Conservation (phyloP, 176 grass and related monocot species). For the Aechmea fasciata region DNA sequence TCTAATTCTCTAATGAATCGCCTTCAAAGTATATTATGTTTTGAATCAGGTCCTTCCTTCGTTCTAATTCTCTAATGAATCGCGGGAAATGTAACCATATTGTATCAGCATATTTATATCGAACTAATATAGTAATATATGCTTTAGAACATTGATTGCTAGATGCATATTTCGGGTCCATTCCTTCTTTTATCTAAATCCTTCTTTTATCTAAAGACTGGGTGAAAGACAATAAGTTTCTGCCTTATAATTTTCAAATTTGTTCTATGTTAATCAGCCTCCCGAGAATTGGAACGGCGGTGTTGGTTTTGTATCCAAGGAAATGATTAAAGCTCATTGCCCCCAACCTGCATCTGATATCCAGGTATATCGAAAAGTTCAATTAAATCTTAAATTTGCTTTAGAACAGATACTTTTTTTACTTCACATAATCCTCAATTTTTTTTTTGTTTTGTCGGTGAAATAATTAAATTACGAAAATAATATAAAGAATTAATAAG, state of each 20-base stretch:
- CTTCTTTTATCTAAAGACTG: too few species aligned
- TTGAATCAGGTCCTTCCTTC: conserved; percentile 65
- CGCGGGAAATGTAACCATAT: background rate
- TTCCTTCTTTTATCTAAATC: background rate
- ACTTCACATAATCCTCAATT: background rate
- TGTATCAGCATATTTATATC: background rate
- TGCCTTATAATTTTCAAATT: background rate
- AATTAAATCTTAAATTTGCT: background rate
- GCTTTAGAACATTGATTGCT: background rate
- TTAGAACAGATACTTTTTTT: background rate
- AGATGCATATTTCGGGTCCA: background rate
- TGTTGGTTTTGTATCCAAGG: conserved; percentile 87
- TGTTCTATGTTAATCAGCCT: conserved; percentile 48
- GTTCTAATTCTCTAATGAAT: background rate
- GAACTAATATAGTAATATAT: background rate
- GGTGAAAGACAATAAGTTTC: too few species aligned
- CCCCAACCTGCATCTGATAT: conserved; percentile 62
- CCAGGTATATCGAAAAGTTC: conserved; percentile 39
- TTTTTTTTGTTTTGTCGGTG: background rate
- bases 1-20: background rate
- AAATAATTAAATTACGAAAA: background rate
- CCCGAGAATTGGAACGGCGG: conserved; percentile 78
- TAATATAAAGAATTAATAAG: background rate
- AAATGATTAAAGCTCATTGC: conserved; percentile 76
- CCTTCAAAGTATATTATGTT: conserved; percentile 79